Evolutionary conservation across 192 early-diverging fungal genomes (phyloP), one percentile per base, ranked within the genome.

Genomic region (Umbelopsis vinacea): DNA sequence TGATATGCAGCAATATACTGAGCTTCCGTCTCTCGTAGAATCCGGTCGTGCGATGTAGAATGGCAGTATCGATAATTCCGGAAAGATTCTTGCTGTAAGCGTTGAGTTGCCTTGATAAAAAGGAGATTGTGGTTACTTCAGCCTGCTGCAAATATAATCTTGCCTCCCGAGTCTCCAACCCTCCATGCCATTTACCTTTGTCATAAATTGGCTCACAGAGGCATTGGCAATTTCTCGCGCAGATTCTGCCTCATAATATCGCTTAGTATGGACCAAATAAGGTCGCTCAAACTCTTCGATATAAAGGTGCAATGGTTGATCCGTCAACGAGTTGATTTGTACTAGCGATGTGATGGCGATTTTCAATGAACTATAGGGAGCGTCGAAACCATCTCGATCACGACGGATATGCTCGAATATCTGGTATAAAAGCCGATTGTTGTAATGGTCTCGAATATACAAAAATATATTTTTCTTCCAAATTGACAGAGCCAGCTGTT

Each of bases 281-380:
- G 87, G 84, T 47, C 76, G 76, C 78, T 96, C 94, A 77, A 92
- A 96, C 69, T 91, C 89, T 57, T 93, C 89, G 23, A 91, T 84
- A 70, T 96, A 96, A 24, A 93, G 72, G 50, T 86, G 83, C n/a
- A 91, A 76, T 15, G 86, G 87, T 37, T 92, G 83, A 23, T 90
- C 88, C 4, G 84, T 87, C 67, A 86, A 86, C 35, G 79, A 79
- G 72, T 89, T 89, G 15, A 92, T 68, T 29, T 87, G 77, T 26
- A 92, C 91, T 29, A 91, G 78, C 10, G 90, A 92, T 15, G 82
- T 70, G 22, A 92, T 81, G 3, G 83, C 72, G 2, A 78, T 78
- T 21, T 81, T 73, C 17, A 94, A 79, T 4, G 83, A 82, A n/a
- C 76, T 78, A 21, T 83, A 72, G 19, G 82, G 82, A 54, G 87